Base-by-base conservation (phyloP, 139 green algal genomes). In the Tetraselmis striata region DNA sequence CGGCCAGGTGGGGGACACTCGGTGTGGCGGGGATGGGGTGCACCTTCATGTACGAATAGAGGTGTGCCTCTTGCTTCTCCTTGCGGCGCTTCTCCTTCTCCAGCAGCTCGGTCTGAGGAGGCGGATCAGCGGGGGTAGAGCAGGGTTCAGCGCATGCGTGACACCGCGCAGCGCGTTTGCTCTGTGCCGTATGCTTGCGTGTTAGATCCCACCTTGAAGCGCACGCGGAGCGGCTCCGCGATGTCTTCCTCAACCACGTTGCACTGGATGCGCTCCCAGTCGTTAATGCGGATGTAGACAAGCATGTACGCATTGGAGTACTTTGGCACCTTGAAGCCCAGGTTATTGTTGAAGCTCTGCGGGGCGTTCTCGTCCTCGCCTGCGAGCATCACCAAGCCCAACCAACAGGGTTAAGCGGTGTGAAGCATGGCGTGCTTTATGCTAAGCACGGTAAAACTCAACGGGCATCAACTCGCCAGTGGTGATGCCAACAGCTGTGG, bases 301-400 rank as follows among this genome's bases (percentile, higher is more conserved):
- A 99, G 91, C 96, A 98, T 99, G 91, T 99, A 99, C n/a, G 97
- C 97, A 79, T 97, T 99, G 83, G 87, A 93, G 78, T 89, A 93
- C 81, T 93, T 94, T 27, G 89, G 85, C 31, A 87, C 81, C 30
- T 83, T 90, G 78, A 91, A 89, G 23, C 79, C 58, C 31, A 85
- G 85, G 30, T 83, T n/a, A 76, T 87, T 89, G 84, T 85, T 89
- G 82, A 88, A 85, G 29, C 81, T 84, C 29, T 76, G 59, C n/a
- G 45, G 29, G 86, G 79, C 76, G 79, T 29, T n/a, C 32, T 84
- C 79, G 59, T 83, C 76, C 23, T 83, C 82, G 29, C 45, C n/a
- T n/a, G n/a, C n/a, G n/a, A n/a, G n/a, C n/a, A n/a, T n/a, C n/a
- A n/a, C n/a, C n/a, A n/a, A n/a, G n/a, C n/a, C n/a, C n/a, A n/a